These are phyloP conservation scores for Prunus salicina DNA, from an alignment of 306 rosid genomes.

Conservation along the genomic window DNA sequence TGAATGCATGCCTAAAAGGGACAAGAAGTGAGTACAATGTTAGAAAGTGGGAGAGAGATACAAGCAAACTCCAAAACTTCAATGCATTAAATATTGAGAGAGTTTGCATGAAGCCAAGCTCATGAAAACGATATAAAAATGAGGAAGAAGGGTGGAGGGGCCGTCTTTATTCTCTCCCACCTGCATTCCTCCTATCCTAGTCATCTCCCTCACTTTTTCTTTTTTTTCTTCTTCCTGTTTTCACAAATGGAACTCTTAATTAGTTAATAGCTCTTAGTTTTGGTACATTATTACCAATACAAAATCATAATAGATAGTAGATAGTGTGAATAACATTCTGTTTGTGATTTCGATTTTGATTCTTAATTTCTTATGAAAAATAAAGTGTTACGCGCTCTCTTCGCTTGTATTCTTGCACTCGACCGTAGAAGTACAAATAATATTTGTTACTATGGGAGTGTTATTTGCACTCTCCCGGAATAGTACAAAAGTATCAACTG, in stretches of 20 bases:
- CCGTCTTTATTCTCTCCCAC: neutral
- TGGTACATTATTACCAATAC: neutral
- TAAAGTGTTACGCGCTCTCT: neutral
- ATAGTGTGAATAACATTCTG: too few species aligned
- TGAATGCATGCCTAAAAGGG: constrained; percentile 1
- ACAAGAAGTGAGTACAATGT: constrained; percentile 3
- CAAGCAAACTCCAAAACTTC: neutral
- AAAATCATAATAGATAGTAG: neutral
- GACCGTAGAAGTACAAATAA: neutral
- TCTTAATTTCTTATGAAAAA: too few species aligned
- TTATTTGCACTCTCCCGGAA: neutral
- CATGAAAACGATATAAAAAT: neutral
- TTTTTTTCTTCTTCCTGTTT: neutral
- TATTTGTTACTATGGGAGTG: neutral
- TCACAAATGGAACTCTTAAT: neutral
- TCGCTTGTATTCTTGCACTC: neutral
- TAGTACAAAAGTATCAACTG: neutral
- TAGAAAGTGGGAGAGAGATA: neutral
- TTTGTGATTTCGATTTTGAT: neutral
- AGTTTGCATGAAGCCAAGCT: neutral
- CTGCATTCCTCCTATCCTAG: neutral
- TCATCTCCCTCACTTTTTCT: neutral
- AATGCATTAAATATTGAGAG: neutral
- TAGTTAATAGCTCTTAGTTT: neutral
- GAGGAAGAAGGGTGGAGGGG: neutral